These are phyloP conservation scores for Eucalyptus regnans DNA, from an alignment of 345 rosid genomes.

Conservation along the genomic window DNA sequence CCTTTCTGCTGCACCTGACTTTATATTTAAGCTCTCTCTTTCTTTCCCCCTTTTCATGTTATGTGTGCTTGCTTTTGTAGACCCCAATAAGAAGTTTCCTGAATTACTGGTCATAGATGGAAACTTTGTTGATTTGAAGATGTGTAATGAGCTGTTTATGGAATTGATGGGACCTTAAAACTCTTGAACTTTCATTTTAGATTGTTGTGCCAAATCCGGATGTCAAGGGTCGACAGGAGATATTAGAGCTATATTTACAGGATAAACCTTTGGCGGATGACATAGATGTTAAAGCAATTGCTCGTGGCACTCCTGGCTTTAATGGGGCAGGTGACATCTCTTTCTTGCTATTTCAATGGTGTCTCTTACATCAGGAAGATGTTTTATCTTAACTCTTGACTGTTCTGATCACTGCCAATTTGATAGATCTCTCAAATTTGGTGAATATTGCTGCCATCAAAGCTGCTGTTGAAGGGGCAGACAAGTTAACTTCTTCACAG, in stretches of 20 bases:
- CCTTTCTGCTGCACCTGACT: background rate
- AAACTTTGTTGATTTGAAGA: background rate
- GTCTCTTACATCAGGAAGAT: background rate
- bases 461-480: constrained; percentile 98
- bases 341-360: background rate
- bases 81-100: background rate
- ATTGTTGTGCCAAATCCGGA: constrained; percentile 96
- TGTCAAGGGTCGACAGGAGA: constrained; percentile 90
- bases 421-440: constrained; percentile 83
- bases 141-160: background rate
- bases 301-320: constrained; percentile 98
- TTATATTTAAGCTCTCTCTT: background rate
- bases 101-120: background rate
- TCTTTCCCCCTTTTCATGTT: background rate
- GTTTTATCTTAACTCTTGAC: background rate
- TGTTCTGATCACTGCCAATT: background rate
- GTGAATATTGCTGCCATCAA: constrained; percentile 97
- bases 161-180: background rate
- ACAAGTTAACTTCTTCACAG: constrained; percentile 56
- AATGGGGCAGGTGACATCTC: constrained; percentile 82
- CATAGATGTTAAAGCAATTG: constrained; percentile 85
- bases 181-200: constrained; percentile 14
- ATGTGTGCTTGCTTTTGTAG: background rate
- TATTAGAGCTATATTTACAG: constrained; percentile 88
- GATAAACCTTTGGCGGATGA: constrained; percentile 87